Percentiles rank a stretch among this genome's conserved stretches.
Evolutionary conservation across 2,329 filamentous ascomycete genomes (phyloP).

Genomic region (Neurospora sp.): DNA sequence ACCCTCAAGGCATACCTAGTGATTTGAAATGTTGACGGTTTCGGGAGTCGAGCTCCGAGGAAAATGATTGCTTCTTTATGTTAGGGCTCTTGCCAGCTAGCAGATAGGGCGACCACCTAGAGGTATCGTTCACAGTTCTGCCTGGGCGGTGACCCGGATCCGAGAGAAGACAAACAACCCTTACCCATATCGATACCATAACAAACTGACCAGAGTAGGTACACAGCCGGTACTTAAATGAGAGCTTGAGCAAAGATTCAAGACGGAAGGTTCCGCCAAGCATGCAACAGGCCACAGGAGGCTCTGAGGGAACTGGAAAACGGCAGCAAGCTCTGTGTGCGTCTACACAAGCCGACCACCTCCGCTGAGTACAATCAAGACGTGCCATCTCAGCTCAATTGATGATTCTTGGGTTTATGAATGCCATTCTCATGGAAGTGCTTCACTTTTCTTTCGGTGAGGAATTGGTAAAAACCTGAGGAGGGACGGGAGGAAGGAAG

Average conservation of each 20-base stretch:
- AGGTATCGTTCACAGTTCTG: neutral
- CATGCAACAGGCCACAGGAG: neutral
- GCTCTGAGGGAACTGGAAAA: neutral
- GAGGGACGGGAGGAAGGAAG: neutral
- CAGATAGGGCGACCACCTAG: neutral
- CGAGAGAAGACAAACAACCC: neutral
- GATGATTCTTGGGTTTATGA: neutral
- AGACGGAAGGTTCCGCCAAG: neutral
- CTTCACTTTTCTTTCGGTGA: neutral
- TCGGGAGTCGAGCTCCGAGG: neutral
- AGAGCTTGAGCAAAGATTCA: neutral
- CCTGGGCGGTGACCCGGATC: neutral
- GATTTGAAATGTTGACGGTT: neutral
- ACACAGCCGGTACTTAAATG: neutral
- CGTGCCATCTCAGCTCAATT: neutral
- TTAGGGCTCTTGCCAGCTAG: neutral
- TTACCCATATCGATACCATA: neutral
- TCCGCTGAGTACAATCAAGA: neutral
- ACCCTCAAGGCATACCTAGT: neutral
- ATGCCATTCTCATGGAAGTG: too few species aligned
- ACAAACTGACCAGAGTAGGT: neutral
- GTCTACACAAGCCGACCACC: neutral
- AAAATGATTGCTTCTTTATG: neutral
- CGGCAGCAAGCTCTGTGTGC: neutral
- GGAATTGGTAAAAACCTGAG: neutral